Conservation (phyloP, 176 grass and related monocot genomes). For the Phoenix dactylifera region DNA sequence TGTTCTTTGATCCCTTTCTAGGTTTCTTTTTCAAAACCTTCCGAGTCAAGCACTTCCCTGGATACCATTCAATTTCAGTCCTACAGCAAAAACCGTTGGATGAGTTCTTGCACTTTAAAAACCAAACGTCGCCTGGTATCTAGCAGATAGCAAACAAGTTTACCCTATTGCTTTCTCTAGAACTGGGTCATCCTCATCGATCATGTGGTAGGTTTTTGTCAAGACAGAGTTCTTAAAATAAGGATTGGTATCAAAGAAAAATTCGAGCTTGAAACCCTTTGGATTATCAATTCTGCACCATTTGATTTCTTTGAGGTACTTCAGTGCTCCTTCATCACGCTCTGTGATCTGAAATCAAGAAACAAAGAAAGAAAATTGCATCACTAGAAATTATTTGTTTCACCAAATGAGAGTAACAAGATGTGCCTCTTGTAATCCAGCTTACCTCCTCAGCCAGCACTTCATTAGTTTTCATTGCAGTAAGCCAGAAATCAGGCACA, state of each 20-base stretch:
- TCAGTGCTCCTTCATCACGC: constrained; percentile 79
- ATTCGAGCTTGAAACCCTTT: constrained; percentile 95
- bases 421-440: not conserved
- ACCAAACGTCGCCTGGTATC: not conserved
- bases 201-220: constrained; percentile 94
- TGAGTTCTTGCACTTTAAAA: not conserved
- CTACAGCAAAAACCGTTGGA: constrained; percentile 23
- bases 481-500: constrained; percentile 94
- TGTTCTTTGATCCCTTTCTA: constrained; percentile 83
- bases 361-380: not conserved
- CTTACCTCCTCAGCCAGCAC: constrained; percentile 76
- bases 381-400: no score
- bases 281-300: constrained; percentile 60
- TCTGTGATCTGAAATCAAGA: constrained; percentile 57
- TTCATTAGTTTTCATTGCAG: constrained; percentile 87
- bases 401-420: not conserved
- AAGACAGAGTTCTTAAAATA: constrained; percentile 85
- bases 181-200: constrained; percentile 88
- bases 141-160: not conserved
- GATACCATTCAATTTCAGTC: constrained; percentile 83
- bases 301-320: constrained; percentile 91
- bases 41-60: constrained; percentile 83
- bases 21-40: constrained; percentile 94
- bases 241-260: constrained; percentile 67
- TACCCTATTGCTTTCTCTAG: constrained; percentile 95